Base-by-base conservation (phyloP, 495 filamentous ascomycete species). In the Aspergillus asperescens region DNA sequence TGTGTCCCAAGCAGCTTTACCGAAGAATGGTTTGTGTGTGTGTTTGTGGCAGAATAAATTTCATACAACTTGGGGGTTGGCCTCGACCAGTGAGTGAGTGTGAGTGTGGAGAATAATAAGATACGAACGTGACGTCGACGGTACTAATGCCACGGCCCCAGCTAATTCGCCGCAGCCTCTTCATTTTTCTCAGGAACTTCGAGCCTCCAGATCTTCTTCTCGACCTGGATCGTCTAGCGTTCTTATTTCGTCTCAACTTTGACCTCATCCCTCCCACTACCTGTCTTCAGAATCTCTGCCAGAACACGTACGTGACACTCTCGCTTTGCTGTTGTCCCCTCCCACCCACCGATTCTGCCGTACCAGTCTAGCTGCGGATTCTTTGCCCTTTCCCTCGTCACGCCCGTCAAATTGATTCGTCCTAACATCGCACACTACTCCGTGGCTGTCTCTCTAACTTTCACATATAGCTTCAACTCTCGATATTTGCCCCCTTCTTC, bases 191-290 rank as follows among this genome's bases (percentile, higher is more conserved):
- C 58, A 56, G 50, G 58, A 56, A 55, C 55, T 55, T 55, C 40
- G 37, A 50, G 27, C 48, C 43, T 59, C 55, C 44, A 47, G 57
- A 61, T 63, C 58, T 58, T 61, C 56, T 64, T 61, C 53, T 60
- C 46, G 54, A 60, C 49, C 46, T 59, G 52, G 59, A 62, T 63
- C 60, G 54, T 63, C 57, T 57, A 58, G 58, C 52, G 58, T 57
- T 62, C 49, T 58, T 50, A 45, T 52, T 46, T 50, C 40, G 39
- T 40, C 48, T 46, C 45, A 27, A 51, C 40, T 46, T 47, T 23
- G 48, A 48, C 43, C 55, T 55, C 59, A 57, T 55, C 54, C 43
- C 52, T 55, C 40, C 54, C 39, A 24, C 39, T 29, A 32, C 38
- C 25, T 28, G 29, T 32, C 37, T 40, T 48, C 48, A 57, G 22